phyloP scores from a whole-genome alignment of 768 basidiomycete genomes.

The Amylocystis lapponica region DNA sequence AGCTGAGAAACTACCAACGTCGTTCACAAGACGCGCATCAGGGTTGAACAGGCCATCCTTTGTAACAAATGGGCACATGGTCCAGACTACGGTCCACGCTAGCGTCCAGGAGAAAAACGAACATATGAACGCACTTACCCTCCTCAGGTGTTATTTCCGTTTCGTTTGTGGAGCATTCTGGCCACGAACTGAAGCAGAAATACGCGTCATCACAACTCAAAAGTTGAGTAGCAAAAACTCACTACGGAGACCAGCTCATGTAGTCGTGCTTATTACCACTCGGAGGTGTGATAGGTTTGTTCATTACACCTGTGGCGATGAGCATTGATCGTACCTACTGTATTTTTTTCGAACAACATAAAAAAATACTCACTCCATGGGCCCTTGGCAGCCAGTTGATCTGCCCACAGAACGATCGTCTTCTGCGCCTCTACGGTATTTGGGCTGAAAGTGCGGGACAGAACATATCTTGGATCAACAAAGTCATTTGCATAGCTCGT shows the following conservation, averaged over 20 bases:
- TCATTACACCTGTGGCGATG: conserved; percentile 37
- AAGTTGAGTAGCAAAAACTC: conserved; percentile 16
- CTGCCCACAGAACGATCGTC: conserved; percentile 44
- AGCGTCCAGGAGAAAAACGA: not conserved
- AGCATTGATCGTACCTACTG: not conserved
- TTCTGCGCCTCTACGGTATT: conserved; percentile 41
- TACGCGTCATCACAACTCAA: not conserved
- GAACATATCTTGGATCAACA: conserved; percentile 45
- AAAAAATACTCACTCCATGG: conserved; percentile 52
- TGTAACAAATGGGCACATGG: conserved; percentile 46
- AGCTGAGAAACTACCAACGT: conserved; percentile 48
- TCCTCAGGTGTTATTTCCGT: conserved; percentile 48
- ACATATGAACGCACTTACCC: conserved; percentile 27
- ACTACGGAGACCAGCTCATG: conserved; percentile 71
- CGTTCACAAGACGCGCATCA: conserved; percentile 49
- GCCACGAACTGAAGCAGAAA: conserved; percentile 47
- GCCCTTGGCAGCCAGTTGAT: conserved; percentile 33
- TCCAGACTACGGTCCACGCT: conserved; percentile 40
- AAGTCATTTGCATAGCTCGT: conserved; percentile 51
- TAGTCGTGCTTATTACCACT: conserved; percentile 56
- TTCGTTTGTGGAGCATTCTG: conserved; percentile 55
- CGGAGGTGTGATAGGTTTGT: conserved; percentile 42
- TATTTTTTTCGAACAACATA: not conserved
- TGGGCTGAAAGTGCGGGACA: conserved; percentile 34
- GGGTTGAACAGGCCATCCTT: conserved; percentile 64